Conservation (phyloP, 345 rosid genomes). For the Aethionema arabicum region DNA sequence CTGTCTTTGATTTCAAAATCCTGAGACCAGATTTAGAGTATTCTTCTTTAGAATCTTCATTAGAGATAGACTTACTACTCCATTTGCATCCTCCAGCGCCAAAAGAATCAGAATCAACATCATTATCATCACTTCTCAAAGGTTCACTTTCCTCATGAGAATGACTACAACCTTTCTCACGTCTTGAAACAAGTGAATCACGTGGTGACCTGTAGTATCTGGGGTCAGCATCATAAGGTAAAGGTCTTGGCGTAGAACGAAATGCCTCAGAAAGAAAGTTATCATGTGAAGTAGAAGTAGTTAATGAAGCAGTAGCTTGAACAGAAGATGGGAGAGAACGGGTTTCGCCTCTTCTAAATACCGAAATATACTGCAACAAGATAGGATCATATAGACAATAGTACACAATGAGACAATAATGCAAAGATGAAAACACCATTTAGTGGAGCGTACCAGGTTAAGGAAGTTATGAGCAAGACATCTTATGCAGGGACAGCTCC, state of each 20-base stretch:
- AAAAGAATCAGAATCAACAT: slow-evolving; percentile 59
- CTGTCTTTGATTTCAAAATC: slow-evolving; percentile 50
- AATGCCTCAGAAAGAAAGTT: slow-evolving; percentile 83
- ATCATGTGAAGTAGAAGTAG: slow-evolving; percentile 68
- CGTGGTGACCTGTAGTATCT: slow-evolving; percentile 55
- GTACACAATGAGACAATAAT: not conserved
- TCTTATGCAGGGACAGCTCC: slow-evolving; percentile 80
- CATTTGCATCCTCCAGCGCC: slow-evolving; percentile 57
- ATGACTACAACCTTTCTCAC: slow-evolving; percentile 89
- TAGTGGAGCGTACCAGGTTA: slow-evolving; percentile 51
- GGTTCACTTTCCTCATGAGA: slow-evolving; percentile 79
- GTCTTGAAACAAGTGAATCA: slow-evolving; percentile 55
- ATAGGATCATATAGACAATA: slow-evolving; percentile 16
- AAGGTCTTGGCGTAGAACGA: slow-evolving; percentile 89
- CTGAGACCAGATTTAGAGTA: slow-evolving; percentile 52
- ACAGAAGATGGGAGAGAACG: slow-evolving; percentile 73
- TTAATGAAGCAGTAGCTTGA: slow-evolving; percentile 65
- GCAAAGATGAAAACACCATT: not conserved
- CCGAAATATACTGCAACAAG: slow-evolving; percentile 54
- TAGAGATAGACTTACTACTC: slow-evolving; percentile 53
- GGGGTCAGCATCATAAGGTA: slow-evolving; percentile 90
- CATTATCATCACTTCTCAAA: slow-evolving; percentile 51
- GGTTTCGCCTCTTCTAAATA: slow-evolving; percentile 77
- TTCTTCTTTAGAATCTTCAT: slow-evolving; percentile 64
- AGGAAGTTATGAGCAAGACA: slow-evolving; percentile 76